Conservation (phyloP, 768 basidiomycete species). For the Cystobasidiopsis lactophilus region DNA sequence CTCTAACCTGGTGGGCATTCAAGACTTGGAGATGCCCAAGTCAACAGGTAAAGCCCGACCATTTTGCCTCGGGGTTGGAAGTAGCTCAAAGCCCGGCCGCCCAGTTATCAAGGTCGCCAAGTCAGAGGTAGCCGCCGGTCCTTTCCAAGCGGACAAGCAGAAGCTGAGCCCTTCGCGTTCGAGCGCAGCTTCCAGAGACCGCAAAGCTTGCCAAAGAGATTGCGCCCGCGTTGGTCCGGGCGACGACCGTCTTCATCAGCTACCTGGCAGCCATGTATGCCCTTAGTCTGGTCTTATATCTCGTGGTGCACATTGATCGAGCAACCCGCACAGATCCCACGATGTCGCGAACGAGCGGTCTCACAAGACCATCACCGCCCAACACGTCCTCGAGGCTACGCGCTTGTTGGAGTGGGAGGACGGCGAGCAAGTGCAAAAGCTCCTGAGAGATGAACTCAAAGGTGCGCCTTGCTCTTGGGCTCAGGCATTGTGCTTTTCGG, state of each 20-base stretch:
- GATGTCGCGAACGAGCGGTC: constrained; percentile 13
- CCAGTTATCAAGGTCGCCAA: background rate
- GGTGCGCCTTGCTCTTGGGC: constrained; percentile 1
- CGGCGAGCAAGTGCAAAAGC: constrained; percentile 7
- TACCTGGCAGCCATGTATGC: constrained; percentile 47
- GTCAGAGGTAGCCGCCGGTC: background rate
- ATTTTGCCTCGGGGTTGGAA: background rate
- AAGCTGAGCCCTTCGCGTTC: background rate
- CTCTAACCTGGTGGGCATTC: no score
- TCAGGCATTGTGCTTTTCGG: background rate
- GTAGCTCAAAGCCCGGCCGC: background rate
- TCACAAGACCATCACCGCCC: constrained; percentile 17
- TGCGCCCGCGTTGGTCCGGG: constrained; percentile 58
- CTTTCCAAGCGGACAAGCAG: no score
- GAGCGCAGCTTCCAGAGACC: constrained; percentile 51
- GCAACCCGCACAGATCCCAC: constrained; percentile 7
- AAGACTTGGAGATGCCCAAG: no score
- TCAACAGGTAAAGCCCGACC: no score
- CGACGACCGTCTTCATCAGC: constrained; percentile 85
- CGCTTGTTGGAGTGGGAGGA: constrained; percentile 18
- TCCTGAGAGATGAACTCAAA: constrained; percentile 11
- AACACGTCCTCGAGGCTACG: constrained; percentile 17
- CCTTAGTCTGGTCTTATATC: background rate
- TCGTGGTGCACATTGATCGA: background rate
- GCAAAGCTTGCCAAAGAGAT: constrained; percentile 79